Evolutionary conservation across 352 stramenopile species (phyloP), one percentile per base, ranked within the genome.

Genomic region (Globisporangium megalacanthum): DNA sequence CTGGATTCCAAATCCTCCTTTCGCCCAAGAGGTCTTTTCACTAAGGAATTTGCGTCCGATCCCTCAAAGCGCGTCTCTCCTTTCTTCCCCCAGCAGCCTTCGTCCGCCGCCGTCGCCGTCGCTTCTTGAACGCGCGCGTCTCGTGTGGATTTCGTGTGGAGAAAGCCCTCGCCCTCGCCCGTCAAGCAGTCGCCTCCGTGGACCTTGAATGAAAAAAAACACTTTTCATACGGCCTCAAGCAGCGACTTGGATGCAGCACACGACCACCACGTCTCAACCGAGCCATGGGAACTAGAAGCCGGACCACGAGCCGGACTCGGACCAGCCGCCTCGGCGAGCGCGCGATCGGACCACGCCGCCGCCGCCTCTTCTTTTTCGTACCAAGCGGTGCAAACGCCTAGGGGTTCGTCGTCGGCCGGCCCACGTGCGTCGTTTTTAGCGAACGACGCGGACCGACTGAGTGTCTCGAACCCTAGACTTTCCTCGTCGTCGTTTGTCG

Each of bases 301-400:
- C 22, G 36, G 25, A 44, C 37, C 13, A n/a, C 17, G 6, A 15
- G 50, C 17, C n/a, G n/a, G 3, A 39, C 36, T 8, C n/a, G n/a
- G 3, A 39, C 36, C 25, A 33, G 20, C 45, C 20, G 25, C 46
- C 46, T 51, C 46, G 46, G 13, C 6, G 52, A 51, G 17, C 52
- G 29, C 29, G 41, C 39, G 45, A 33, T 58, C 48, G 42, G 52
- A 50, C 41, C 52, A 19, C 61, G 61, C 61, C 68, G 57, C 60
- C 66, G 62, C 64, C 58, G 29, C 66, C 67, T 62, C 72, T 61
- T 82, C 75, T 76, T 82, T 72, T 74, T 86, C 66, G 46, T 88
- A 86, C 73, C 73, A 63, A 64, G 68, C 60, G 65, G 69, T 71
- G 71, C 71, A 49, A 73, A 89, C 79, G 76, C 73, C 79, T 86